Conservation (phyloP, 2,329 filamentous ascomycete genomes). For the Trichoderma gracile region DNA sequence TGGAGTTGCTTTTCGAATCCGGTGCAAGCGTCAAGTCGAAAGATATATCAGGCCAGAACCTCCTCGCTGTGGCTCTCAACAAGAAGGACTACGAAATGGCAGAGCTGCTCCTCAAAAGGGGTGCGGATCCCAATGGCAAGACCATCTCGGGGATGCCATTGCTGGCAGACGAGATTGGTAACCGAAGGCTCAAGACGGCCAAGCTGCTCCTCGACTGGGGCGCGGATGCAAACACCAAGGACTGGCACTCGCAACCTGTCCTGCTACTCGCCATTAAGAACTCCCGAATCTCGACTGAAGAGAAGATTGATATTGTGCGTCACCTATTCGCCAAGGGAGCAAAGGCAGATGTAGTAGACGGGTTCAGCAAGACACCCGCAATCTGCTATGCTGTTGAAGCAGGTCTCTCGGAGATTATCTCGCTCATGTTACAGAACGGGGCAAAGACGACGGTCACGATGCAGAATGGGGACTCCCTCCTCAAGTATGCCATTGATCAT, state of each 20-base stretch:
- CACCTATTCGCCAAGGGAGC: conserved; percentile 41
- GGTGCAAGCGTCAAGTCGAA: conserved; percentile 41
- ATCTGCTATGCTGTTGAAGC: conserved; percentile 35
- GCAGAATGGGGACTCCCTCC: conserved; percentile 35
- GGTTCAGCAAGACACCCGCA: conserved; percentile 29
- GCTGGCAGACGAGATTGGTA: conserved; percentile 38
- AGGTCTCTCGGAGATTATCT: conserved; percentile 32
- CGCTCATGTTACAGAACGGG: conserved; percentile 36
- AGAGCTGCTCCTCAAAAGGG: conserved; percentile 39
- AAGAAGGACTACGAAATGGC: conserved; percentile 37
- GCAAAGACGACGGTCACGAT: conserved; percentile 35
- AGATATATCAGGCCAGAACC: conserved; percentile 36
- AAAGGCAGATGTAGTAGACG: conserved; percentile 34
- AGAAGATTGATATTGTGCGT: conserved; percentile 34
- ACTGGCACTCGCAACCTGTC: conserved; percentile 37
- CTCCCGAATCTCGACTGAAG: conserved; percentile 30
- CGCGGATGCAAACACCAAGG: conserved; percentile 38
- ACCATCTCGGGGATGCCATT: conserved; percentile 38
- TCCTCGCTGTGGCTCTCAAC: conserved; percentile 36
- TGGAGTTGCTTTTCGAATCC: conserved; percentile 35
- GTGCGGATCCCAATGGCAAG: conserved; percentile 37
- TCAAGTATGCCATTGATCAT: conserved; percentile 37
- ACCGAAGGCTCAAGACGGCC: conserved; percentile 37
- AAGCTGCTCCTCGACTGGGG: conserved; percentile 39
- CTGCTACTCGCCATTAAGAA: conserved; percentile 38